phyloP scores from a whole-genome alignment of 106 monocot genomes.

The Alisma plantagoaquatica region DNA sequence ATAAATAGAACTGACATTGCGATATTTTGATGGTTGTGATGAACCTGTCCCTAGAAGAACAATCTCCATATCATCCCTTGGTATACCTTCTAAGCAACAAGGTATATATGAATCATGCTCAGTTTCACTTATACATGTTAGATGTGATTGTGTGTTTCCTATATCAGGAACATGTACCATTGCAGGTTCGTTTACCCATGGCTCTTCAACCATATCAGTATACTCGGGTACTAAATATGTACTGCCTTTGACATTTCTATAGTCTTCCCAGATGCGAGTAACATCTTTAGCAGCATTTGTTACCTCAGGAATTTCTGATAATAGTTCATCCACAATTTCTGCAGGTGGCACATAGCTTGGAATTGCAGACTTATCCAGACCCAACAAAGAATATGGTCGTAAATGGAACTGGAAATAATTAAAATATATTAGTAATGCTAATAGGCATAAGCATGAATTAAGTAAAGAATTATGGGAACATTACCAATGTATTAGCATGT shows the following conservation, averaged over 20 bases:
- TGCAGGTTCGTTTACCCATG: constrained; percentile 48
- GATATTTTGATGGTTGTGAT: constrained; percentile 94
- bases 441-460: too few relatives aligned
- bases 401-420: constrained; percentile 62
- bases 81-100: constrained; percentile 60
- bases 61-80: constrained; percentile 97
- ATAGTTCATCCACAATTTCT: constrained; percentile 56
- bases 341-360: constrained; percentile 29
- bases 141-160: too few relatives aligned
- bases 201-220: constrained; percentile 57
- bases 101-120: constrained; percentile 41
- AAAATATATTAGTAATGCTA: neutral
- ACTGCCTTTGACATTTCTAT: constrained; percentile 11
- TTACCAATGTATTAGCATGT: too few relatives aligned
- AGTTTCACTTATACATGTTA: constrained; percentile 3
- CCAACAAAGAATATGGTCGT: constrained; percentile 74
- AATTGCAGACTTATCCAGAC: constrained; percentile 62
- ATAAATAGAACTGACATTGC: constrained; percentile 92
- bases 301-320: constrained; percentile 86
- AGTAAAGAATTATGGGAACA: too few relatives aligned
- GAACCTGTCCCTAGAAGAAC: constrained; percentile 90
- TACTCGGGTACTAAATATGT: constrained; percentile 13
- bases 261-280: constrained; percentile 34
- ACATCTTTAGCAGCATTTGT: constrained; percentile 45
- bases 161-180: too few relatives aligned